phyloP scores from a whole-genome alignment of 306 rosid species.

The Castanea sativa region DNA sequence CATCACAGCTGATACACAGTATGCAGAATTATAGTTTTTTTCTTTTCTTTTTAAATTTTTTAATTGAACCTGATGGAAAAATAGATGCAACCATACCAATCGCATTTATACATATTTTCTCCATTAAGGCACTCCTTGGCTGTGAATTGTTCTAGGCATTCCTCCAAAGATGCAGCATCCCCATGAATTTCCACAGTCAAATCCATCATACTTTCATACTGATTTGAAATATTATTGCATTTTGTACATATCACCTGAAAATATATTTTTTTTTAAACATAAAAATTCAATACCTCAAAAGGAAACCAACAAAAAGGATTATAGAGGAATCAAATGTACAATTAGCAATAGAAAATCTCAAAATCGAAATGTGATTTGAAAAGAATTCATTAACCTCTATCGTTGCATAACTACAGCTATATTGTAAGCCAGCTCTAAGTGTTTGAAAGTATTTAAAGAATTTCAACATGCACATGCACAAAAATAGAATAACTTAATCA shows the following conservation, averaged over 20 bases:
- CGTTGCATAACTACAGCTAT: not conserved
- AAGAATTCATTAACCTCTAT: not conserved
- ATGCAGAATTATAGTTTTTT: not conserved
- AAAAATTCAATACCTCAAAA: conserved; percentile 16
- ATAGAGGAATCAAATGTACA: not conserved
- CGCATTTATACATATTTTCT: conserved; percentile 95
- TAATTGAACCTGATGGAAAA: not conserved
- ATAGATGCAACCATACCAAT: conserved; percentile 61
- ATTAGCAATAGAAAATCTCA: not conserved
- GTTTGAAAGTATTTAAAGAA: not conserved
- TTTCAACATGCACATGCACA: not conserved
- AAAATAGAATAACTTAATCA: not conserved
- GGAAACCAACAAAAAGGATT: conserved; percentile 1
- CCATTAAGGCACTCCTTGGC: conserved; percentile 83
- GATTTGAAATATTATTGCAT: conserved; percentile 76
- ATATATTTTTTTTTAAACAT: not conserved
- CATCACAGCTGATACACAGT: not conserved
- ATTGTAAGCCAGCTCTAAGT: not conserved
- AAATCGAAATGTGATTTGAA: not conserved
- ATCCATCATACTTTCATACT: conserved; percentile 96
- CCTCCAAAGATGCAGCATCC: conserved; percentile 87
- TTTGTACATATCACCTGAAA: conserved; percentile 81
- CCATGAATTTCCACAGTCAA: conserved; percentile 98
- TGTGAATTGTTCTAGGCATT: conserved; percentile 94
- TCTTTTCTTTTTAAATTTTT: not conserved